Evolutionary conservation across 176 grass and related monocot species (phyloP).

Genomic region (Rhipidocladum racemiflorum): DNA sequence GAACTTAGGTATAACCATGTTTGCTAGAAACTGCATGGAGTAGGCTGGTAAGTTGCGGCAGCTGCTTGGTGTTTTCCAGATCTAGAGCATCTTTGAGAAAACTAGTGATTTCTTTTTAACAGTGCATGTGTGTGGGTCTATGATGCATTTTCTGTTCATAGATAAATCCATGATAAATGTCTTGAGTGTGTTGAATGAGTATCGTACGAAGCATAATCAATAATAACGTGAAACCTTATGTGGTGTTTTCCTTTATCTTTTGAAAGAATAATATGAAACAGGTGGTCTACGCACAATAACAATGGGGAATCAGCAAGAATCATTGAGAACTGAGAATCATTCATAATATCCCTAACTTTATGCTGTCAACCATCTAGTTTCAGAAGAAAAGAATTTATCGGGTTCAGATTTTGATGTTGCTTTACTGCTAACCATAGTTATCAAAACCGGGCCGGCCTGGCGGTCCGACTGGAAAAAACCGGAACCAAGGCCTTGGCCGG

Average conservation of each 20-base stretch:
- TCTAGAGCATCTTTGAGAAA: neutral
- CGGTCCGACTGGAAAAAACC: too few species aligned
- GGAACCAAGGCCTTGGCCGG: too few species aligned
- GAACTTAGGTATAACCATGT: neutral
- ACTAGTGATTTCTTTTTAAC: neutral
- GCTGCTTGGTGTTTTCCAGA: neutral
- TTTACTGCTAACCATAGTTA: neutral
- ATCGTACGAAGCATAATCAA: neutral
- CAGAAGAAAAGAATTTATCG: neutral
- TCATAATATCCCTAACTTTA: neutral
- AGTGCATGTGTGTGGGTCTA: neutral
- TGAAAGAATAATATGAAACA: neutral
- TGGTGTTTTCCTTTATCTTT: neutral
- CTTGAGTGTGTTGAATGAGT: neutral
- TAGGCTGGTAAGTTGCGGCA: neutral
- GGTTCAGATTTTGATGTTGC: neutral
- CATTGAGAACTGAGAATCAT: neutral
- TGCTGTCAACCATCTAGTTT: constrained; percentile 9
- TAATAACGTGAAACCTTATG: neutral
- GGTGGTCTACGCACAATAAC: neutral
- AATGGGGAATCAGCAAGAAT: neutral
- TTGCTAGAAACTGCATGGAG: neutral
- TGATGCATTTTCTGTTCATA: neutral
- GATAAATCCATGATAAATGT: neutral
- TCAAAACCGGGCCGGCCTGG: too few species aligned